A percentile compares a stretch with the other conserved stretches of the same genome.
These are phyloP conservation scores for Mortierella hygrophila DNA, from an alignment of 192 early-diverging fungal genomes.

Conservation along the genomic window DNA sequence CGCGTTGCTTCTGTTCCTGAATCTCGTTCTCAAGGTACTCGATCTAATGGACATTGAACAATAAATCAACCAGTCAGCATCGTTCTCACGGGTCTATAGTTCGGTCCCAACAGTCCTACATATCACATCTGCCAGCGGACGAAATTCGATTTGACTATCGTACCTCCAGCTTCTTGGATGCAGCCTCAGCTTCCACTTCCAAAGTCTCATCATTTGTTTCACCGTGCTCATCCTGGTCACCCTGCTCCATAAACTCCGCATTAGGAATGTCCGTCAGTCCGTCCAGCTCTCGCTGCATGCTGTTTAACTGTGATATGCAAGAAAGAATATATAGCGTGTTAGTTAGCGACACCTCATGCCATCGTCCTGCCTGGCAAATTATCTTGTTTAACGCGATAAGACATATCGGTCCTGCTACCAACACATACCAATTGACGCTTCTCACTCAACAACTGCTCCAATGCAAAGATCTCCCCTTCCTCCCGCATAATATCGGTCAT, in stretches of 20 bases:
- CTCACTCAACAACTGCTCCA: slow-evolving; percentile 41
- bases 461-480: slow-evolving; percentile 55
- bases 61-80: neutral
- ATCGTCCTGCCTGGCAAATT: neutral
- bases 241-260: slow-evolving; percentile 19
- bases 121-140: too few species aligned
- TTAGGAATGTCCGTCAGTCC: slow-evolving; percentile 20
- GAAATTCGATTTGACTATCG: neutral
- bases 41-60: slow-evolving; percentile 15
- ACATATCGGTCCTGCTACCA: neutral
- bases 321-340: neutral
- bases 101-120: neutral
- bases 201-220: neutral
- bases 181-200: slow-evolving; percentile 27
- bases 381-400: neutral
- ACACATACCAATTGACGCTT: slow-evolving; percentile 35
- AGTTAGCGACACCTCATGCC: neutral
- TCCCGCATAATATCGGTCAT: slow-evolving; percentile 35
- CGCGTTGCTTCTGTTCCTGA: slow-evolving; percentile 20
- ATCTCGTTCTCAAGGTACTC: slow-evolving; percentile 31
- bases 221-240: neutral
- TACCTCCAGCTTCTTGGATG: slow-evolving; percentile 32
- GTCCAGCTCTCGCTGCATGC: slow-evolving; percentile 41
- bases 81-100: too few species aligned
- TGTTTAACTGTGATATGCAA: slow-evolving; percentile 7